Conservation (phyloP, 2,329 filamentous ascomycete genomes). For the Elsinoe perseae region DNA sequence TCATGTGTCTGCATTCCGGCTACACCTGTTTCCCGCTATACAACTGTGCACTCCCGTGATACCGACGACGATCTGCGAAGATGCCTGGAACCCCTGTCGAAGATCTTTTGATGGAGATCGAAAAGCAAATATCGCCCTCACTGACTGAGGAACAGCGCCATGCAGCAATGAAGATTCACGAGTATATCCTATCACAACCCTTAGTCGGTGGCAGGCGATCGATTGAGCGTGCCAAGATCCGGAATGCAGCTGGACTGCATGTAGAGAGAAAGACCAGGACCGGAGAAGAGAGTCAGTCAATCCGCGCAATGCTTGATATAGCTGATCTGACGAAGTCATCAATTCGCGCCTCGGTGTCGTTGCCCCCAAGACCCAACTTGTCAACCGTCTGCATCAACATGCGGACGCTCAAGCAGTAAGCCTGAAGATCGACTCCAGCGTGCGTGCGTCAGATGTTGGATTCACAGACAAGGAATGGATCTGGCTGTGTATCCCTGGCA, state of each 20-base stretch:
- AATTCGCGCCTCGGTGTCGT: conserved; percentile 10
- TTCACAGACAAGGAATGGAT: conserved; percentile 9
- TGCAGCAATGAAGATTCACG: neutral
- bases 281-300: neutral
- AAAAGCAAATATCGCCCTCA: neutral
- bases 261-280: neutral
- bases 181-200: neutral
- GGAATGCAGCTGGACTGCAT: conserved; percentile 2
- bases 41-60: neutral
- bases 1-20: neutral
- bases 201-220: neutral
- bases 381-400: neutral
- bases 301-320: neutral
- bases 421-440: neutral
- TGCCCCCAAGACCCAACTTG: neutral
- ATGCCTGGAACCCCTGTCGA: neutral
- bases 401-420: neutral
- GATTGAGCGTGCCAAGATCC: conserved; percentile 3
- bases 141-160: neutral
- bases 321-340: neutral
- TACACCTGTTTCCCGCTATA: neutral
- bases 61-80: neutral
- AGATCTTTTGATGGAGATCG: neutral
- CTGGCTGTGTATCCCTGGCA: conserved; percentile 11
- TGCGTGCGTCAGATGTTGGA: conserved; percentile 1